A percentile compares a stretch with the other conserved stretches of the same genome.
These are phyloP conservation scores for Suillus americanus DNA, from an alignment of 768 basidiomycete species.

Conservation along the genomic window DNA sequence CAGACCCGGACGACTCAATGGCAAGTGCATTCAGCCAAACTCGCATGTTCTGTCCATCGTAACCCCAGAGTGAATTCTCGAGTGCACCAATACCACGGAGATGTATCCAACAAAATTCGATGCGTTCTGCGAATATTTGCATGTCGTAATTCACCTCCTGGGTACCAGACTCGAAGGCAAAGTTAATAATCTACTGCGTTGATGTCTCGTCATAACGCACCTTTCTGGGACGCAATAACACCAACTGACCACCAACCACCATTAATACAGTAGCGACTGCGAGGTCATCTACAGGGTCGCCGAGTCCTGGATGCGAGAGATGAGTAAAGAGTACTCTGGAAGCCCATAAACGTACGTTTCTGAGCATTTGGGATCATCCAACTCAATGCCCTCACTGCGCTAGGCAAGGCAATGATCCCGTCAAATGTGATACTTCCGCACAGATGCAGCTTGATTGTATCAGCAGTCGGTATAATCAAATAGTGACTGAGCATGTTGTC, in stretches of 20 bases:
- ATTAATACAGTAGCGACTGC: slow-evolving; percentile 94
- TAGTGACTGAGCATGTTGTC: slow-evolving; percentile 95
- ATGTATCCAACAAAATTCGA: slow-evolving; percentile 99
- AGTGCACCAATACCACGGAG: slow-evolving; percentile 88
- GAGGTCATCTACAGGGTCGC: slow-evolving; percentile 91
- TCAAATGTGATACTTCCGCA: slow-evolving; percentile 95
- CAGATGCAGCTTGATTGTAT: slow-evolving; percentile 80
- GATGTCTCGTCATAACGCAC: slow-evolving; percentile 37
- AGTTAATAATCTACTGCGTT: slow-evolving; percentile 1
- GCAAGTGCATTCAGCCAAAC: slow-evolving; percentile 96
- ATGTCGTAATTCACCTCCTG: slow-evolving; percentile 96
- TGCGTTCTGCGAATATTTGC: slow-evolving; percentile 94
- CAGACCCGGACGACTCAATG: slow-evolving; percentile 62
- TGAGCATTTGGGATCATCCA: slow-evolving; percentile 96
- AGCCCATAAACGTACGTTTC: slow-evolving; percentile 63
- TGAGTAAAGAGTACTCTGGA: slow-evolving; percentile 12
- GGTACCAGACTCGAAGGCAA: slow-evolving; percentile 58
- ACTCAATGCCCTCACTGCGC: slow-evolving; percentile 84
- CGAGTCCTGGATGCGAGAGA: slow-evolving; percentile 62
- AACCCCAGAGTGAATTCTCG: slow-evolving; percentile 98
- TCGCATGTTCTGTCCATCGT: slow-evolving; percentile 84
- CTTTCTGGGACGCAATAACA: slow-evolving; percentile 87
- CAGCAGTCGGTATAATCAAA: slow-evolving; percentile 80
- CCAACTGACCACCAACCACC: slow-evolving; percentile 90
- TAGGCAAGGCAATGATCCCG: slow-evolving; percentile 84